Base-by-base conservation (phyloP, 2,329 filamentous ascomycete species). In the Bisporella sp. region DNA sequence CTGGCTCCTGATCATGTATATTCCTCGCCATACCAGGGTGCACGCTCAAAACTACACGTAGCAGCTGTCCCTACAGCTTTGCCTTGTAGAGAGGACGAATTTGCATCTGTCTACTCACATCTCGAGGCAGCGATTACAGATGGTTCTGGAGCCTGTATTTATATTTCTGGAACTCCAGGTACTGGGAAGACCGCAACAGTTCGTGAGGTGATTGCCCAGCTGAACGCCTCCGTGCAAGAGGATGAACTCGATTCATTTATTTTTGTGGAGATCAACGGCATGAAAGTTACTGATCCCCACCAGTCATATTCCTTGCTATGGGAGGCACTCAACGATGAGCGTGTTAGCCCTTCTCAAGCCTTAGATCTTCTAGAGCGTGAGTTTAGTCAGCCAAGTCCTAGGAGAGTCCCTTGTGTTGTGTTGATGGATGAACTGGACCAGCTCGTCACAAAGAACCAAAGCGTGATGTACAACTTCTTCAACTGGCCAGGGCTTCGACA, bases 391-490 rank as follows among this genome's bases (percentile, higher is more conserved):
- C 93, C 95, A 0, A 95, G 86, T 52, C 93, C 93, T 29, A 81
- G 93, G 46, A 81, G 93, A 54, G 89, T 95, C 5, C 93, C 95
- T 1, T 97, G 92, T 64, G 93, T 99, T 11, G 93, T 99, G 2
- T 72, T 99, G 46, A 99, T 99, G 93, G 93, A 99, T 63, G 93
- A 99, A 69, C 77, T 99, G 45, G 93, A 99, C 66, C 93, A 99
- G 69, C 79, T 99, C 6, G 95, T 99, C 5, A 99, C 93, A 9
- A 93, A 92, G 64, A 97, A 96, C 63, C 95, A 99, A 68, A 92
- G 89, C n/a, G 93, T 99, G 70, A 99, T 99, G 93, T 99, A 99
- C 73, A 99, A 99, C 69, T 99, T 99, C 69, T 99, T 99, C 78
- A 99, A 99, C 65, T 99, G 93, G 93, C 93, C 93, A 4, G 87